A percentile compares a stretch with the other conserved stretches of the same genome.
These are phyloP conservation scores for Epichloe glyceriae DNA, from an alignment of 2,329 filamentous ascomycete species.

Conservation along the genomic window DNA sequence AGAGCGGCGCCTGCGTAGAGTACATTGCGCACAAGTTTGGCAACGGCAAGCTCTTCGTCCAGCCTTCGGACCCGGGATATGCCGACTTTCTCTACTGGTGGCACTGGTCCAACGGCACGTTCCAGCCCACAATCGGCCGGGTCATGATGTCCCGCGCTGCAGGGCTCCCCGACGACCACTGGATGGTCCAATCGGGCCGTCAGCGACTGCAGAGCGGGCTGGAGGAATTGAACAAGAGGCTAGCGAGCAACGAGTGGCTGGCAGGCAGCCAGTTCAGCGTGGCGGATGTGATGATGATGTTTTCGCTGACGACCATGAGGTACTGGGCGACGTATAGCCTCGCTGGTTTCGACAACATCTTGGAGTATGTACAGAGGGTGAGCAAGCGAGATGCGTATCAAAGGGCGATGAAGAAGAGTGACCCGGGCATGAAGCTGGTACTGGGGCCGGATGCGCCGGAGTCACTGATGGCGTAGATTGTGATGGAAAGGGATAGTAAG, in stretches of 20 bases:
- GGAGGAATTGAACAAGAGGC: slow-evolving; percentile 35
- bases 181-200: slow-evolving; percentile 15
- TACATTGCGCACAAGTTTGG: slow-evolving; percentile 46
- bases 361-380: slow-evolving; percentile 33
- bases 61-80: slow-evolving; percentile 34
- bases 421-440: slow-evolving; percentile 29
- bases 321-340: slow-evolving; percentile 34
- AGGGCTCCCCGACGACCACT: slow-evolving; percentile 11
- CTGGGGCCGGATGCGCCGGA: slow-evolving; percentile 14
- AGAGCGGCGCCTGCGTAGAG: slow-evolving; percentile 46
- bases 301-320: slow-evolving; percentile 47
- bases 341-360: slow-evolving; percentile 26
- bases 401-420: slow-evolving; percentile 33
- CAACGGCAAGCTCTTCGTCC: slow-evolving; percentile 32
- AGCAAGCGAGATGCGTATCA: slow-evolving; percentile 31
- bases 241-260: slow-evolving; percentile 38
- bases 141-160: slow-evolving; percentile 20
- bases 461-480: background rate
- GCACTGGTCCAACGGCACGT: slow-evolving; percentile 39
- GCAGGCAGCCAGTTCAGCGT: slow-evolving; percentile 49
- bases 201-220: slow-evolving; percentile 26
- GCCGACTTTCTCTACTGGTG: slow-evolving; percentile 53
- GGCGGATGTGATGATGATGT: slow-evolving; percentile 53
- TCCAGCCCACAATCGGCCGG: slow-evolving; percentile 26
- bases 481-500: background rate